These are phyloP conservation scores for Suillus brevipes DNA, from an alignment of 768 basidiomycete species.

Conservation along the genomic window DNA sequence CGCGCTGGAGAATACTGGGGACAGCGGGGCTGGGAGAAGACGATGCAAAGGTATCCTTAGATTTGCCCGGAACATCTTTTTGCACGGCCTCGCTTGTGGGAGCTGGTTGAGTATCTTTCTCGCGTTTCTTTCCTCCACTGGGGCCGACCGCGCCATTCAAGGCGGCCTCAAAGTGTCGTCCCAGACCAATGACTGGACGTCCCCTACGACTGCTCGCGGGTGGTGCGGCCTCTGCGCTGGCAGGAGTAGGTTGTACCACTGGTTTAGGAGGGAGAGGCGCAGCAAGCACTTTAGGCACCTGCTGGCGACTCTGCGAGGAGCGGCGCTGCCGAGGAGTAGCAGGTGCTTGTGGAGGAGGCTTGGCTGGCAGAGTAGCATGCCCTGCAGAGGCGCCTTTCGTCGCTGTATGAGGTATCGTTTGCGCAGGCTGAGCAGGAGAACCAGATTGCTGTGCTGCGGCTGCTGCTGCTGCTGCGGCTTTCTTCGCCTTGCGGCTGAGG, in stretches of 20 bases:
- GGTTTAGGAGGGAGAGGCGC: constrained; percentile 6
- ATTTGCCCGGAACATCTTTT: neutral
- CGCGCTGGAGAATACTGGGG: constrained; percentile 28
- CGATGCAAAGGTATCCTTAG: constrained; percentile 7
- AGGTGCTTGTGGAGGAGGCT: constrained; percentile 13
- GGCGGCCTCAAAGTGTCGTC: constrained; percentile 72
- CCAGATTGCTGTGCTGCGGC: constrained; percentile 24
- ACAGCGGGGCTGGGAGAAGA: constrained; percentile 6
- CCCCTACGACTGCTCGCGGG: constrained; percentile 39
- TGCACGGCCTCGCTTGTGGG: neutral
- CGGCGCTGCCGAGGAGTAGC: constrained; percentile 18
- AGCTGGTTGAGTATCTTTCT: constrained; percentile 29
- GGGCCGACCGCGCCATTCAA: constrained; percentile 53
- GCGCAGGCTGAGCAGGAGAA: constrained; percentile 12
- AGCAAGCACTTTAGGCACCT: constrained; percentile 13
- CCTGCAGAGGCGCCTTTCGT: constrained; percentile 13
- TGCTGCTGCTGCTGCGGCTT: constrained; percentile 28
- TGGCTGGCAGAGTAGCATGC: constrained; percentile 13
- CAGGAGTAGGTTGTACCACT: neutral
- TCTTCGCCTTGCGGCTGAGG: constrained; percentile 39
- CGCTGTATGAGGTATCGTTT: neutral
- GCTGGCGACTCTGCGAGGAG: constrained; percentile 17
- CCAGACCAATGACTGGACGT: constrained; percentile 63
- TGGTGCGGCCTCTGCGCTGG: constrained; percentile 11
- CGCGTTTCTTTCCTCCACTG: constrained; percentile 35